Percentiles rank a stretch among this genome's conserved stretches.
phyloP scores from a whole-genome alignment of 2,329 filamentous ascomycete genomes.

The Amauroascus niger region DNA sequence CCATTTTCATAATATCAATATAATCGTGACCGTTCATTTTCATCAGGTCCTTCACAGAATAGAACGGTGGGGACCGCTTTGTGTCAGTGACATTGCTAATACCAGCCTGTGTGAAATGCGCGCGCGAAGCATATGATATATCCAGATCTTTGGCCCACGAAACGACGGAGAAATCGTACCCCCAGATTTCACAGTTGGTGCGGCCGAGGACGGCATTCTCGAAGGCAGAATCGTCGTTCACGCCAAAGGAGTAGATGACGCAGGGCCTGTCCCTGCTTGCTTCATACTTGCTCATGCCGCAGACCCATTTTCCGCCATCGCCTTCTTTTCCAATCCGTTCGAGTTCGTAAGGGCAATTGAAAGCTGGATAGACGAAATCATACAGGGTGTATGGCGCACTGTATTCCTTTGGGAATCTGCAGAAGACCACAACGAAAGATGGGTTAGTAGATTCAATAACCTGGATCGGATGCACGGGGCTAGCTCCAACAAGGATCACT shows the following conservation, averaged over 20 bases:
- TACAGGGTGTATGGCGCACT: slow-evolving; percentile 22
- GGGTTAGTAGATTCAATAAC: not conserved
- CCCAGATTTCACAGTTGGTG: slow-evolving; percentile 33
- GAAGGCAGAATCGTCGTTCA: slow-evolving; percentile 28
- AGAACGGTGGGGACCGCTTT: slow-evolving; percentile 15
- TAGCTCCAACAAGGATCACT: not conserved
- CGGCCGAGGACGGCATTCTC: slow-evolving; percentile 34
- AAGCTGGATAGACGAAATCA: slow-evolving; percentile 36
- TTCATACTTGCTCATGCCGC: slow-evolving; percentile 34
- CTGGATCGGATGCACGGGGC: not conserved
- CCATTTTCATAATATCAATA: slow-evolving; percentile 16
- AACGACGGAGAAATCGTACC: slow-evolving; percentile 33
- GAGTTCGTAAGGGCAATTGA: slow-evolving; percentile 35
- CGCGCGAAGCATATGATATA: slow-evolving; percentile 13
- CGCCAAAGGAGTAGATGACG: slow-evolving; percentile 35
- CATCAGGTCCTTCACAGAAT: slow-evolving; percentile 15
- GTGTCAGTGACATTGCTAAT: slow-evolving; percentile 6
- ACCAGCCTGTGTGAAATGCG: slow-evolving; percentile 16
- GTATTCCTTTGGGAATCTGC: slow-evolving; percentile 11
- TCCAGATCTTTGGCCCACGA: slow-evolving; percentile 27
- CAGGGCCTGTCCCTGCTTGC: slow-evolving; percentile 20
- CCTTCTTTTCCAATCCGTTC: slow-evolving; percentile 34
- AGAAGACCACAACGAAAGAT: not conserved
- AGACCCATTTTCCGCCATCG: slow-evolving; percentile 39
- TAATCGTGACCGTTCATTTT: slow-evolving; percentile 14